phyloP scores from a whole-genome alignment of 805 yeast species.

The Lachancea lanzarotensis region DNA sequence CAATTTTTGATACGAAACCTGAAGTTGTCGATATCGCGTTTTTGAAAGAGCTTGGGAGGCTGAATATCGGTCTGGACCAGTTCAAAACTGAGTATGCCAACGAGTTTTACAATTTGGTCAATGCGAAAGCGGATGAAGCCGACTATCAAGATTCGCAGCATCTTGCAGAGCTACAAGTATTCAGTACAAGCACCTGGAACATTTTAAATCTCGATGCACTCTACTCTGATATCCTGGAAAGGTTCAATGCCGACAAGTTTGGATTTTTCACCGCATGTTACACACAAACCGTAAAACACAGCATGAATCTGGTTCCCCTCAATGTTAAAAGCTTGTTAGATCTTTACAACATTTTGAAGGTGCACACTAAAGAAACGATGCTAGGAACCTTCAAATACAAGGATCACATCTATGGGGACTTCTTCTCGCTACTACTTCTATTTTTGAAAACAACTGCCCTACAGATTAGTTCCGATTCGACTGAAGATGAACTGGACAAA shows the following conservation, averaged over 20 bases:
- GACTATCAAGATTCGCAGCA: slow-evolving; percentile 20
- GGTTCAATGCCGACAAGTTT: slow-evolving; percentile 24
- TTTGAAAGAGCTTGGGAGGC: slow-evolving; percentile 26
- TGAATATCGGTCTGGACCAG: slow-evolving; percentile 11
- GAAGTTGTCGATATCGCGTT: slow-evolving; percentile 14
- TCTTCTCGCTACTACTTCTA: slow-evolving; percentile 19
- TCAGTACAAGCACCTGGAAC: slow-evolving; percentile 25
- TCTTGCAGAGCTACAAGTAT: slow-evolving; percentile 22
- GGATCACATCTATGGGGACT: slow-evolving; percentile 27
- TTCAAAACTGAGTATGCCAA: slow-evolving; percentile 16
- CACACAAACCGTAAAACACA: slow-evolving; percentile 12
- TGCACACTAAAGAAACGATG: background rate
- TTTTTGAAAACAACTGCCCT: slow-evolving; percentile 21
- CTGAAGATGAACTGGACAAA: slow-evolving; percentile 12
- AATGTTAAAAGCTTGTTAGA: slow-evolving; percentile 12
- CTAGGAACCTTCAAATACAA: slow-evolving; percentile 23
- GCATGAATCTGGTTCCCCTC: slow-evolving; percentile 4
- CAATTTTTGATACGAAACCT: slow-evolving; percentile 19
- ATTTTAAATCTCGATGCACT: slow-evolving; percentile 15
- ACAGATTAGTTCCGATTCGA: background rate
- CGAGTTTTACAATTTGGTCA: slow-evolving; percentile 25
- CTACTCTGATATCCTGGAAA: slow-evolving; percentile 10
- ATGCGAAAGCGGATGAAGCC: slow-evolving; percentile 10
- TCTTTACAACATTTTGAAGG: slow-evolving; percentile 13
- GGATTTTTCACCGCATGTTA: slow-evolving; percentile 26